phyloP scores from a whole-genome alignment of 176 grass and related monocot genomes.

The Aegilops tauschii region DNA sequence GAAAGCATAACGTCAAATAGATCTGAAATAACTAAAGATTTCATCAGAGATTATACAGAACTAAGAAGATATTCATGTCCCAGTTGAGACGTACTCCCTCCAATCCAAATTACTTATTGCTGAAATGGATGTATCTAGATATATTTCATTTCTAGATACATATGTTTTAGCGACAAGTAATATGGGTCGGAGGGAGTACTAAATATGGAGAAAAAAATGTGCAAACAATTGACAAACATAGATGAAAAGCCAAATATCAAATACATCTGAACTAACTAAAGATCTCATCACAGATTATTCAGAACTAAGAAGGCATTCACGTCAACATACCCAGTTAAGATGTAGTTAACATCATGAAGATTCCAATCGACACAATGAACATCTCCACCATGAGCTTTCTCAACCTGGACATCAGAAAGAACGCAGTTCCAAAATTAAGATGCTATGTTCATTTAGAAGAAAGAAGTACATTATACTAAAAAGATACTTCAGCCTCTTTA shows the following conservation, averaged over 20 bases:
- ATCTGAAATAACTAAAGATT: constrained; percentile 25
- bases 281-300: constrained; percentile 12
- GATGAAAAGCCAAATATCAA: not conserved
- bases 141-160: too few species aligned
- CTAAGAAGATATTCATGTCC: not conserved
- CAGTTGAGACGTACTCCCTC: not conserved
- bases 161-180: too few species aligned
- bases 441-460: not conserved
- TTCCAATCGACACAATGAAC: constrained; percentile 99
- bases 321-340: constrained; percentile 84
- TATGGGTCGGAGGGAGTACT: not conserved
- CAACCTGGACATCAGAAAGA: constrained; percentile 56
- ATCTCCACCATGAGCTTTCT: constrained; percentile 91
- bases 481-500: not conserved
- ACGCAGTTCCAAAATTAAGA: constrained; percentile 5
- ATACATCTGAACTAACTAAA: constrained; percentile 17
- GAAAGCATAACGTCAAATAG: not conserved
- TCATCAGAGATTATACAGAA: constrained; percentile 11
- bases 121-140: too few species aligned
- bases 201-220: constrained; percentile 21
- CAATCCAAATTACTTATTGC: too few species aligned
- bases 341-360: constrained; percentile 75
- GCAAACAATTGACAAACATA: not conserved
- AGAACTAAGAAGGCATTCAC: constrained; percentile 17
- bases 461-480: not conserved